Conservation (phyloP, 2,329 filamentous ascomycete species). For the Xenoacremonium recifei region DNA sequence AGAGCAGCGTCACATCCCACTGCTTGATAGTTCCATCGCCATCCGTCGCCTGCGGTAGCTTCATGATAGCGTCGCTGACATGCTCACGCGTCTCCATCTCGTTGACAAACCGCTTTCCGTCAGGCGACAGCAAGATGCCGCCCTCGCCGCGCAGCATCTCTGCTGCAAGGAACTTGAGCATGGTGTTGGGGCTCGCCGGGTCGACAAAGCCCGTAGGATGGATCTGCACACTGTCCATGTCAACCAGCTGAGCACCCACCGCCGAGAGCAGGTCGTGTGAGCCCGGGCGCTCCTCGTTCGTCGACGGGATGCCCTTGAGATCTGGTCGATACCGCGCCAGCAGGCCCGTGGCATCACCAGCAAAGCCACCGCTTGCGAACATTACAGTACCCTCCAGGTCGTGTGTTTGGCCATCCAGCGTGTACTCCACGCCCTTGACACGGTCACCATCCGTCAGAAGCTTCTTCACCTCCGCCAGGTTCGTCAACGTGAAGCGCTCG, state of each 20-base stretch:
- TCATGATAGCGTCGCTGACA: conserved; percentile 53
- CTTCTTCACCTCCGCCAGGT: conserved; percentile 50
- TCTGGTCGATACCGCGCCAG: conserved; percentile 58
- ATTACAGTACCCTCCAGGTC: conserved; percentile 49
- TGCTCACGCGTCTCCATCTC: conserved; percentile 60
- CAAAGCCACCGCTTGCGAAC: conserved; percentile 62
- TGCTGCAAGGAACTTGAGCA: conserved; percentile 62
- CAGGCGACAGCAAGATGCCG: conserved; percentile 49
- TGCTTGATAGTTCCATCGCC: conserved; percentile 39
- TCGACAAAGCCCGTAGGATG: conserved; percentile 66
- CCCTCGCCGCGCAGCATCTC: conserved; percentile 63
- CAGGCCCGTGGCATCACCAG: conserved; percentile 57
- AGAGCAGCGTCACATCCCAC: conserved; percentile 57
- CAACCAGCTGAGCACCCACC: conserved; percentile 42
- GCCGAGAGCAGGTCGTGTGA: conserved; percentile 44
- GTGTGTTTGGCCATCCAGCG: conserved; percentile 31
- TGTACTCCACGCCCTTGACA: conserved; percentile 54
- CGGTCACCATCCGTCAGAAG: conserved; percentile 36
- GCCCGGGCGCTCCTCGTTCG: conserved; percentile 58
- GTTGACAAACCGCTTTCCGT: conserved; percentile 57
- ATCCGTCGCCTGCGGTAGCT: conserved; percentile 27
- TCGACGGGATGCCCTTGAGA: conserved; percentile 58
- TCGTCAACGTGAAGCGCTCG: conserved; percentile 50
- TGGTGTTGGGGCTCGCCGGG: conserved; percentile 39
- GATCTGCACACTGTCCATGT: conserved; percentile 59